Conservation (phyloP, 2,329 filamentous ascomycete species). For the Microcera coccophila region DNA sequence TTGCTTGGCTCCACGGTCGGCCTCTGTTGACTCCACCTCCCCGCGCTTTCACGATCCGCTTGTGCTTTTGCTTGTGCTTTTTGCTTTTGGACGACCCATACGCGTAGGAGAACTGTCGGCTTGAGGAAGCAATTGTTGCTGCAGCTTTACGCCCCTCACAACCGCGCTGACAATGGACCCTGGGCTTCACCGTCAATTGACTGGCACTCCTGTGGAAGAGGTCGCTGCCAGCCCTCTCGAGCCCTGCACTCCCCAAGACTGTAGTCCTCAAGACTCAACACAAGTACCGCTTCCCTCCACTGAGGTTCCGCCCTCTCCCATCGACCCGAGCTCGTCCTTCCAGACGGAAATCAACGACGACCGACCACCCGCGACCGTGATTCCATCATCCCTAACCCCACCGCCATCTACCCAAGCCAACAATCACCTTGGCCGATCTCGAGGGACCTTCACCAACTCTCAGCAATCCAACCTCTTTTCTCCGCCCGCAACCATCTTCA, state of each 20-base stretch:
- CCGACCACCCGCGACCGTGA: conserved; percentile 41
- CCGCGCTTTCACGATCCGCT: neutral
- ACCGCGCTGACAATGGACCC: conserved; percentile 34
- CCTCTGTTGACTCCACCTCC: neutral
- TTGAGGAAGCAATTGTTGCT: neutral
- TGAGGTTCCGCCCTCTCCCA: conserved; percentile 52
- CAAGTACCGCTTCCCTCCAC: conserved; percentile 56
- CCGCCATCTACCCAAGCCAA: conserved; percentile 53
- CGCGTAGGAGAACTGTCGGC: neutral
- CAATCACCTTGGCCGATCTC: conserved; percentile 27
- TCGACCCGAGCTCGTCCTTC: conserved; percentile 47
- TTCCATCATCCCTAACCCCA: conserved; percentile 56
- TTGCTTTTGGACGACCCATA: neutral
- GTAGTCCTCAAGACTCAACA: conserved; percentile 36
- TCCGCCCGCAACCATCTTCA: conserved; percentile 48
- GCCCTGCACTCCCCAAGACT: conserved; percentile 31
- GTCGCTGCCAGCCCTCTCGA: conserved; percentile 33
- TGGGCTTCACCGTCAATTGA: conserved; percentile 31
- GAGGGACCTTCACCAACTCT: conserved; percentile 35
- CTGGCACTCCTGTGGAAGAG: conserved; percentile 30
- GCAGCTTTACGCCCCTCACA: conserved; percentile 15
- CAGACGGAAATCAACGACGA: conserved; percentile 50
- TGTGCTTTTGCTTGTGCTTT: too few species aligned
- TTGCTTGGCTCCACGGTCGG: neutral
- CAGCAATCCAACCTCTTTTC: conserved; percentile 51